These are phyloP conservation scores for Nicotiana attenuata DNA, from an alignment of 257 asterid genomes.

Conservation along the genomic window DNA sequence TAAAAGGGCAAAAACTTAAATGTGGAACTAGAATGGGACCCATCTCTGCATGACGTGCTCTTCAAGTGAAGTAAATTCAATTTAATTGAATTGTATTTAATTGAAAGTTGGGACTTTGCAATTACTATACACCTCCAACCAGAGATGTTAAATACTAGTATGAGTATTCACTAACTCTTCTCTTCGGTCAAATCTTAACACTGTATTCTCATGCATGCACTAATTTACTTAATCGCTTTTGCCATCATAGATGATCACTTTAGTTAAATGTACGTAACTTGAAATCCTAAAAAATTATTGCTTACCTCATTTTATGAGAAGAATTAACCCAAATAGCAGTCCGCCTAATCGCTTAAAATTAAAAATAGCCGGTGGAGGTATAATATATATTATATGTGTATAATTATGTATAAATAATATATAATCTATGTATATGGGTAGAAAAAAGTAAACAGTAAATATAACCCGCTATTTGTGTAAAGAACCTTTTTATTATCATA, in stretches of 20 bases:
- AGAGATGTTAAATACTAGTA: neutral
- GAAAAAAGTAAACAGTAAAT: too few relatives aligned
- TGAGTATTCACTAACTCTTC: constrained; percentile 6
- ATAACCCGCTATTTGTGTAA: too few relatives aligned
- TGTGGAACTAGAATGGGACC: constrained; percentile 38
- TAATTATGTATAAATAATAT: too few relatives aligned
- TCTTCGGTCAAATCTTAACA: constrained; percentile 17
- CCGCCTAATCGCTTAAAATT: too few relatives aligned
- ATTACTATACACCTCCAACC: constrained; percentile 27
- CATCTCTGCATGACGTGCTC: constrained; percentile 42
- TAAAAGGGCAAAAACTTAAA: constrained; percentile 36
- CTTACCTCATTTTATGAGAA: neutral
- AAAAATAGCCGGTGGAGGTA: too few relatives aligned
- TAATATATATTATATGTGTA: too few relatives aligned
- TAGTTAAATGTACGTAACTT: neutral
- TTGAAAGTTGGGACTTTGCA: constrained; percentile 23
- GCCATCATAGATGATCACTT: neutral
- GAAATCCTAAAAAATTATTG: neutral
- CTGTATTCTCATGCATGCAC: constrained; percentile 7
- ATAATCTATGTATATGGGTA: too few relatives aligned
- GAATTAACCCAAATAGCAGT: too few relatives aligned
- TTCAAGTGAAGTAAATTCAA: constrained; percentile 32
- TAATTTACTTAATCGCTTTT: neutral
- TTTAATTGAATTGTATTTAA: neutral
- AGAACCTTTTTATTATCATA: neutral